Conservation (phyloP, 2,329 filamentous ascomycete species). For the Setomelanomma holmii region DNA sequence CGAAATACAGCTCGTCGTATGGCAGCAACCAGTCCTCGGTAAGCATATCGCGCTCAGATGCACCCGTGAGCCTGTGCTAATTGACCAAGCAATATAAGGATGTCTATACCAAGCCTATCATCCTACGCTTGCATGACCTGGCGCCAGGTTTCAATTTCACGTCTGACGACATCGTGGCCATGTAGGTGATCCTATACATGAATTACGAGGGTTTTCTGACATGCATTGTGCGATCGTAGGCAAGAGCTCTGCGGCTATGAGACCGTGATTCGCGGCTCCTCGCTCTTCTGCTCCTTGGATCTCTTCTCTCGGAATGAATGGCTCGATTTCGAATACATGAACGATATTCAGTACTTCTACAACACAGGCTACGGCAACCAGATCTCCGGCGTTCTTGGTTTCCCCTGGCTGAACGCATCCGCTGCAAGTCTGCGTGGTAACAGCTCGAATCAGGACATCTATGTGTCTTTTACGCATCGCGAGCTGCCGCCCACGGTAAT, state of each 20-base stretch:
- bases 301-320: conserved; percentile 68
- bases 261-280: conserved; percentile 67
- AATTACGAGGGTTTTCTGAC: neutral
- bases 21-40: conserved; percentile 63
- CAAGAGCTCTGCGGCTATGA: conserved; percentile 72
- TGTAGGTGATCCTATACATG: conserved; percentile 41
- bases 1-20: conserved; percentile 65
- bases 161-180: conserved; percentile 66
- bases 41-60: too few relatives aligned
- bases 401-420: conserved; percentile 72
- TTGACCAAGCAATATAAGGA: conserved; percentile 54
- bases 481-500: conserved; percentile 72
- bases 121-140: conserved; percentile 61
- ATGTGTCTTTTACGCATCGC: conserved; percentile 73
- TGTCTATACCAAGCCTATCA: conserved; percentile 66
- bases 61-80: neutral
- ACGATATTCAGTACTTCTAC: conserved; percentile 69
- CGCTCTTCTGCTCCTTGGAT: conserved; percentile 66
- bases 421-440: conserved; percentile 58
- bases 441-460: conserved; percentile 63
- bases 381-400: conserved; percentile 65
- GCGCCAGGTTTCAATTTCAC: conserved; percentile 70
- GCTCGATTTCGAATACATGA: conserved; percentile 71
- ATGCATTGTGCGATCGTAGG: neutral
- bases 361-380: conserved; percentile 70